phyloP scores from a whole-genome alignment of 805 yeast species.

The Saccharomycopsis sp. region DNA sequence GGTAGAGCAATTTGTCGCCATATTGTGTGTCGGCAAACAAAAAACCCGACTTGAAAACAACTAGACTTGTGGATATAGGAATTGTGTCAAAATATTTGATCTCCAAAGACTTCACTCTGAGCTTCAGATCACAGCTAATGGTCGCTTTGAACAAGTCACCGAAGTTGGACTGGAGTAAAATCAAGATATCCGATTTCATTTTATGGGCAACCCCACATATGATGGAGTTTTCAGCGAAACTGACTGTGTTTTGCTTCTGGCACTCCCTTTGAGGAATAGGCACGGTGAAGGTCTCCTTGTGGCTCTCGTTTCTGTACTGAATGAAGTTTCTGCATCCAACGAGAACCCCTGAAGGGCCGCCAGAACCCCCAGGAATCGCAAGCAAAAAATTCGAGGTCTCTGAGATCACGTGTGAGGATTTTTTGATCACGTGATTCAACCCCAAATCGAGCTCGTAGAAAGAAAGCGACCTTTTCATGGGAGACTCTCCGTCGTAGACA shows the following conservation, averaged over 20 bases:
- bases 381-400: conserved; percentile 45
- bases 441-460: conserved; percentile 86
- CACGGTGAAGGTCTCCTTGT: conserved; percentile 31
- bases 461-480: conserved; percentile 35
- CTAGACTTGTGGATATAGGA: conserved; percentile 48
- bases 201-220: conserved; percentile 59
- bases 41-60: conserved; percentile 69
- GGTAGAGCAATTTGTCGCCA: conserved; percentile 65
- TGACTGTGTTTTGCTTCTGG: conserved; percentile 14
- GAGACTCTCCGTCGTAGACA: conserved; percentile 16
- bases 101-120: conserved; percentile 34
- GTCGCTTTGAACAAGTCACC: conserved; percentile 77
- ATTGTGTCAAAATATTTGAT: conserved; percentile 73
- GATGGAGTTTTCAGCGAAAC: conserved; percentile 30
- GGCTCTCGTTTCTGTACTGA: conserved; percentile 39
- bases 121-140: conserved; percentile 34
- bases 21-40: conserved; percentile 59
- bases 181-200: conserved; percentile 47
- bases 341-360: conserved; percentile 65
- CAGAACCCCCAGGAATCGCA: conserved; percentile 66
- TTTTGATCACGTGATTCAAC: conserved; percentile 62
- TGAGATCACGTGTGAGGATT: conserved; percentile 36
- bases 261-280: conserved; percentile 49
- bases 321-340: conserved; percentile 54
- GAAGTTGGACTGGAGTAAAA: conserved; percentile 56